phyloP scores from a whole-genome alignment of 1,284 basidiomycete genomes.

The Cryptococcus neoformans region DNA sequence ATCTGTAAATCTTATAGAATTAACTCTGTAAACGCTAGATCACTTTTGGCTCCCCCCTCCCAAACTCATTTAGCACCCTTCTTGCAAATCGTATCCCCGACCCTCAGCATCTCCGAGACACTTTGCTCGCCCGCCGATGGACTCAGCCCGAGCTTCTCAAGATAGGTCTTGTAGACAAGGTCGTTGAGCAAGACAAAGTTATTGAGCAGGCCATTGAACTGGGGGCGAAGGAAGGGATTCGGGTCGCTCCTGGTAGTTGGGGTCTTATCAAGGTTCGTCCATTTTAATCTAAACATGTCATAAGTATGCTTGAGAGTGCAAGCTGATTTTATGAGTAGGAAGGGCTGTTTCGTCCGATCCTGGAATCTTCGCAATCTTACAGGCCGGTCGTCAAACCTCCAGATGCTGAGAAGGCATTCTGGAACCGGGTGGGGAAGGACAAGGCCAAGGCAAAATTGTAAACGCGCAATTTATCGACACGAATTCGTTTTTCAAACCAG shows the following conservation, averaged over 20 bases:
- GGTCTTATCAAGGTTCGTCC: slow-evolving; percentile 54
- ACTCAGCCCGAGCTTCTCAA: slow-evolving; percentile 67
- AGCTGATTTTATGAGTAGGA: slow-evolving; percentile 34
- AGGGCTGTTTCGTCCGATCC: slow-evolving; percentile 50
- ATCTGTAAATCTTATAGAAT: neutral
- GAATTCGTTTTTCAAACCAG: neutral
- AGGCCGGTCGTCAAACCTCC: slow-evolving; percentile 19
- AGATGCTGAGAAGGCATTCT: slow-evolving; percentile 32
- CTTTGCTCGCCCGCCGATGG: slow-evolving; percentile 78
- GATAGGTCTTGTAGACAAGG: slow-evolving; percentile 67
- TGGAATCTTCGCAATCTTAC: slow-evolving; percentile 44
- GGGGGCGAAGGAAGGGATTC: slow-evolving; percentile 47
- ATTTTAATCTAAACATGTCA: too few species aligned
- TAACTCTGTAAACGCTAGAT: slow-evolving; percentile 53
- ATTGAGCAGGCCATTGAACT: slow-evolving; percentile 52
- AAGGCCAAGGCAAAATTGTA: slow-evolving; percentile 29
- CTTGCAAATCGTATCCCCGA: slow-evolving; percentile 65
- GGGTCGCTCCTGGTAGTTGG: slow-evolving; percentile 52
- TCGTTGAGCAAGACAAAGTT: slow-evolving; percentile 59
- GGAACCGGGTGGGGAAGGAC: slow-evolving; percentile 22
- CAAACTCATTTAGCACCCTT: slow-evolving; percentile 66
- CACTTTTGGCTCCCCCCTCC: slow-evolving; percentile 76
- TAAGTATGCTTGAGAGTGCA: neutral
- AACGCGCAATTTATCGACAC: neutral
- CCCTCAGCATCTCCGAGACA: slow-evolving; percentile 63